Percentiles rank a stretch among this genome's conserved stretches.
Evolutionary conservation across 2,329 filamentous ascomycete genomes (phyloP).

Genomic region (Salinomyces thailandicus): DNA sequence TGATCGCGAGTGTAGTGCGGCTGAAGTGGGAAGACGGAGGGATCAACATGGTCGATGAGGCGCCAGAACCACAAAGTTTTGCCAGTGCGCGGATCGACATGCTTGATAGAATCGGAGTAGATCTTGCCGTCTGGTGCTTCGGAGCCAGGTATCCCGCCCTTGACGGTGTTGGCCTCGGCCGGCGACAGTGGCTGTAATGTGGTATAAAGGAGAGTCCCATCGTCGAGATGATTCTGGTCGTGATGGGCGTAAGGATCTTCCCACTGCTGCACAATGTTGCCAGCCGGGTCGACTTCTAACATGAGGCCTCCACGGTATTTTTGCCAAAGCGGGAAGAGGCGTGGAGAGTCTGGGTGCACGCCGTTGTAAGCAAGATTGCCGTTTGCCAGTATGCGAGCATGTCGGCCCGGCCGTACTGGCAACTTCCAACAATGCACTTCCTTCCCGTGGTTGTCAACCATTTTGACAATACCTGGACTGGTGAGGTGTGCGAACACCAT

Average conservation of each 20-base stretch:
- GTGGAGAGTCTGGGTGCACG: constrained; percentile 30
- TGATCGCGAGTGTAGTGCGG: constrained; percentile 33
- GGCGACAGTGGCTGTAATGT: constrained; percentile 30
- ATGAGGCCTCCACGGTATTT: constrained; percentile 40
- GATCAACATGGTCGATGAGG: constrained; percentile 32
- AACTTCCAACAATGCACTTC: constrained; percentile 37
- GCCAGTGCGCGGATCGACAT: constrained; percentile 28
- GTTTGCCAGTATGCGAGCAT: constrained; percentile 35
- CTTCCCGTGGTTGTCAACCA: constrained; percentile 30
- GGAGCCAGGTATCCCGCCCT: constrained; percentile 32
- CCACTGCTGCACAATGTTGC: constrained; percentile 32
- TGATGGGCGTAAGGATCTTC: constrained; percentile 36
- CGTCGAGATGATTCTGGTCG: constrained; percentile 36
- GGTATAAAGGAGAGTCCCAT: constrained; percentile 21
- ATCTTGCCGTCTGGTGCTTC: constrained; percentile 30
- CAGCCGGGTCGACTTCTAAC: constrained; percentile 31
- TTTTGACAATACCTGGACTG: not conserved
- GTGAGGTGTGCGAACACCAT: not conserved
- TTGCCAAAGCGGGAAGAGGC: constrained; percentile 34
- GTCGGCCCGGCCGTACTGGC: constrained; percentile 33
- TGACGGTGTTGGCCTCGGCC: constrained; percentile 28
- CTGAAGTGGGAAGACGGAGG: constrained; percentile 31
- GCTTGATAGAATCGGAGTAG: constrained; percentile 36
- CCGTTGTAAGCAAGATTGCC: constrained; percentile 37
- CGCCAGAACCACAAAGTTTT: constrained; percentile 36